Evolutionary conservation across 1,284 basidiomycete species (phyloP), one percentile per base, ranked within the genome.

Genomic region (Boletellus deceptivus): DNA sequence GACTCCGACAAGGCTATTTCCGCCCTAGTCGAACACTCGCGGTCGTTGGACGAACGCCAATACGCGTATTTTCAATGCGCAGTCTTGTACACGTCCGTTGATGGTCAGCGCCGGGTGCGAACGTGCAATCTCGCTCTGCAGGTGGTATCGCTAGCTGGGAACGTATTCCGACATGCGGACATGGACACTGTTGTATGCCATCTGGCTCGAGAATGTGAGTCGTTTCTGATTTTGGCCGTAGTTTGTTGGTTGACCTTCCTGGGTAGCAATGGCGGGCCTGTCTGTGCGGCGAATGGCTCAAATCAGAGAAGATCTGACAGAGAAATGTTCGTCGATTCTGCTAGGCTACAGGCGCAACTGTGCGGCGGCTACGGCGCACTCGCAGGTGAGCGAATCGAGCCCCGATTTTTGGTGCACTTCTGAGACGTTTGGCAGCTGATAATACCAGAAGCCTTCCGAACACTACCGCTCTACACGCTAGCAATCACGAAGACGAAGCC

Each of bases 101-200:
- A 74, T 5, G 97, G 97, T 6, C 78, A 92, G 65, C 78, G 97
- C 25, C 78, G 93, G 52, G 95, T 98, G 33, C 77, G 97, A 48
- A 83, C 86, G 40, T 80, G 89, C 66, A 99, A 99, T 63, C 72
- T 98, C 18, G 89, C 88, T 0, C 69, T 98, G 46, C 86, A 86
- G 27, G 84, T 94, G 2, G 89, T 86, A 2, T 81, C 85, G 43
- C 72, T 98, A 51, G 91, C 95, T 11, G 93, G 87, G 16, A 97
- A 92, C 64, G 86, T 99, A 6, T 99, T 96, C 75, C 83, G 91
- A 48, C 92, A 79, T 68, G 94, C 94, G 22, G 97, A 99, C 70
- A 79, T 95, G 74, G 96, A 99, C 60, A 82, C 89, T 3, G 82
- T 87, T 0, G 78, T 96, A 10, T 80, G 84, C 29, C 77, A 89